phyloP scores from a whole-genome alignment of 1,284 basidiomycete species.

The Violaceomyces palustris region DNA sequence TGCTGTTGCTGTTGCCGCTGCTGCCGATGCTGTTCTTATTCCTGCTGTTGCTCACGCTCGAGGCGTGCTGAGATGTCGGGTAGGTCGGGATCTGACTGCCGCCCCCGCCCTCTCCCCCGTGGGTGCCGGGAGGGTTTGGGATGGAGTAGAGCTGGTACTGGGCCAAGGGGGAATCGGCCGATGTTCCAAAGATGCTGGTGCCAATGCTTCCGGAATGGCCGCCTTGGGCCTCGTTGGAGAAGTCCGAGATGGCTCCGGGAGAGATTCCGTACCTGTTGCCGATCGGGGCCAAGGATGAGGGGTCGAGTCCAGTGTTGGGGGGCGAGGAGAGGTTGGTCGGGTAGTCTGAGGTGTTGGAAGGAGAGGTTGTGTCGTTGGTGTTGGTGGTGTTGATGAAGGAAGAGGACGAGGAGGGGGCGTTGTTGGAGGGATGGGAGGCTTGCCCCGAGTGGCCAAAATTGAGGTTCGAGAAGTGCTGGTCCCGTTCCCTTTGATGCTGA shows the following conservation, averaged over 20 bases:
- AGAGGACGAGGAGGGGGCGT: constrained; percentile 4
- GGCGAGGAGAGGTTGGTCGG: too few species aligned
- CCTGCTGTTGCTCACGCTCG: background rate
- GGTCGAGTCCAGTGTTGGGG: too few species aligned
- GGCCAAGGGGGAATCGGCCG: constrained; percentile 9
- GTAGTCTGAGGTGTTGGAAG: too few species aligned
- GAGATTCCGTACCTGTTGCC: constrained; percentile 16
- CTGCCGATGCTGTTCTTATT: background rate
- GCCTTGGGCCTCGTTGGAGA: constrained; percentile 27
- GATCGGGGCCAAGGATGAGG: background rate
- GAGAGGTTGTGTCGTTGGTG: too few species aligned
- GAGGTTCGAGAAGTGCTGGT: background rate
- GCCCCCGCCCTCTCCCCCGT: too few species aligned
- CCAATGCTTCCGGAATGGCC: background rate
- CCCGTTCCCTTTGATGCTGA: background rate
- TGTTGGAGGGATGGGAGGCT: constrained; percentile 2
- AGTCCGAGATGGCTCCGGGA: constrained; percentile 21
- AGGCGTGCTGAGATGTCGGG: constrained; percentile 1
- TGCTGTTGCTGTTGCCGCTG: background rate
- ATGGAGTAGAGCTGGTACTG: constrained; percentile 16
- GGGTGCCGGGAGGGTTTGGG: too few species aligned
- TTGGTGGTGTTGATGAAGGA: constrained; percentile 4
- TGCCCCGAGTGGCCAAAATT: background rate
- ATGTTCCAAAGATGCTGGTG: constrained; percentile 5
- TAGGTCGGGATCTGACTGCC: constrained; percentile 9